A percentile compares a stretch with the other conserved stretches of the same genome.
phyloP scores from a whole-genome alignment of 305 asterid species.

The Salvia sclarea region DNA sequence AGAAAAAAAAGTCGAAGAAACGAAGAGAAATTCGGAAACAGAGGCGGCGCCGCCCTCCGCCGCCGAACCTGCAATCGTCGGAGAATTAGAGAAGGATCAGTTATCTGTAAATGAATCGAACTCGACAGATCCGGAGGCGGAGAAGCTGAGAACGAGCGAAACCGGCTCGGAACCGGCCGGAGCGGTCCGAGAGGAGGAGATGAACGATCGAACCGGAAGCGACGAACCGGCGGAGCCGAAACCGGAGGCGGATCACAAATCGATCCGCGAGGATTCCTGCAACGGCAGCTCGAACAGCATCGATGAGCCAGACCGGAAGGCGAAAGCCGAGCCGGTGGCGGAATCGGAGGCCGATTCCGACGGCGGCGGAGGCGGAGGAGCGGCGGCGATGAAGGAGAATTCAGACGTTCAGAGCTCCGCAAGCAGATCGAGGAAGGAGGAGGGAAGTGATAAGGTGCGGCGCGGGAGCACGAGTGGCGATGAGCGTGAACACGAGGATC shows the following conservation, averaged over 20 bases:
- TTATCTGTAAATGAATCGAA: constrained; percentile 63
- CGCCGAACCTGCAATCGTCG: constrained; percentile 37
- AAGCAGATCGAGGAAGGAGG: constrained; percentile 58
- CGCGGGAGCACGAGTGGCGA: constrained; percentile 53
- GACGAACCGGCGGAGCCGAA: constrained; percentile 37
- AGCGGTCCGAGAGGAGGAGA: constrained; percentile 34
- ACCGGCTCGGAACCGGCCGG: constrained; percentile 42
- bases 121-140: constrained; percentile 63
- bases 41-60: constrained; percentile 38
- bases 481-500: constrained; percentile 55
- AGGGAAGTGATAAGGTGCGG: constrained; percentile 50
- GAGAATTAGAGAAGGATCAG: constrained; percentile 46
- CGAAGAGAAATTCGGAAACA: constrained; percentile 37
- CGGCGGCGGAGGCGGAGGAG: constrained; percentile 51
- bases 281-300: constrained; percentile 71
- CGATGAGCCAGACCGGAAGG: constrained; percentile 37
- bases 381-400: constrained; percentile 50
- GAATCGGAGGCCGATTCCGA: constrained; percentile 62
- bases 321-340: constrained; percentile 45
- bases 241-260: constrained; percentile 41
- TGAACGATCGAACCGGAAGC: constrained; percentile 40
- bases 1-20: constrained; percentile 40
- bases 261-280: constrained; percentile 54
- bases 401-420: constrained; percentile 78
- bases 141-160: constrained; percentile 43